Conservation (phyloP, 2,329 filamentous ascomycete species). For the Chaetomiaceae sp. region DNA sequence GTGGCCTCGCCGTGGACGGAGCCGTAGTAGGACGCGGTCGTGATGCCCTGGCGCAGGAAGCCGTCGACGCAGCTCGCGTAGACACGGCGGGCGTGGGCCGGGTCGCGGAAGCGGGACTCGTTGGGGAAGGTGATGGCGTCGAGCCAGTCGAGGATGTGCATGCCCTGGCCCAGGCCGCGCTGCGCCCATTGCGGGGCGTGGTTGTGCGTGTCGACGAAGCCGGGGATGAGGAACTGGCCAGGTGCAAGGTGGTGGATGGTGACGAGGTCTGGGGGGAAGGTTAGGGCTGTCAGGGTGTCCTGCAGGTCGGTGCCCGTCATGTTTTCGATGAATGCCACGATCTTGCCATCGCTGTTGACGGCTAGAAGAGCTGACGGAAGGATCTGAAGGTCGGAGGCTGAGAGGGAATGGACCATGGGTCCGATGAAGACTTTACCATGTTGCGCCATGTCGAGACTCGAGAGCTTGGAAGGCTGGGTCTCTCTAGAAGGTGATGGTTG, state of each 20-base stretch:
- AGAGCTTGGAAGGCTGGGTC: too few species aligned
- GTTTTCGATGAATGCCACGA: constrained; percentile 26
- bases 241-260: constrained; percentile 17
- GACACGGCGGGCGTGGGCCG: constrained; percentile 46
- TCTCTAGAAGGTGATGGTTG: too few species aligned
- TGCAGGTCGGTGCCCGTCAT: constrained; percentile 8
- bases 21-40: constrained; percentile 58
- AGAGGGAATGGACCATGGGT: constrained; percentile 20
- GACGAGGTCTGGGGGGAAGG: constrained; percentile 13
- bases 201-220: constrained; percentile 64
- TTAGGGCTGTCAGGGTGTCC: constrained; percentile 8
- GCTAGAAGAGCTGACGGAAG: constrained; percentile 16
- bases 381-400: constrained; percentile 17
- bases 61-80: constrained; percentile 52
- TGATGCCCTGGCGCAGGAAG: constrained; percentile 58
- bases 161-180: constrained; percentile 45
- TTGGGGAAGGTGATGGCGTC: constrained; percentile 60
- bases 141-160: constrained; percentile 60
- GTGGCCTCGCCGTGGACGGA: constrained; percentile 54
- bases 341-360: constrained; percentile 27
- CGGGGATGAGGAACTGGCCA: constrained; percentile 53
- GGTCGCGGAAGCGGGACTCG: constrained; percentile 56
- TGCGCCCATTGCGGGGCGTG: constrained; percentile 58
- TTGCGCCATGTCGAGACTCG: too few species aligned
- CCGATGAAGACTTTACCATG: constrained; percentile 10